These are phyloP conservation scores for Diaporthe helianthi DNA, from an alignment of 2,329 filamentous ascomycete genomes.

Conservation along the genomic window DNA sequence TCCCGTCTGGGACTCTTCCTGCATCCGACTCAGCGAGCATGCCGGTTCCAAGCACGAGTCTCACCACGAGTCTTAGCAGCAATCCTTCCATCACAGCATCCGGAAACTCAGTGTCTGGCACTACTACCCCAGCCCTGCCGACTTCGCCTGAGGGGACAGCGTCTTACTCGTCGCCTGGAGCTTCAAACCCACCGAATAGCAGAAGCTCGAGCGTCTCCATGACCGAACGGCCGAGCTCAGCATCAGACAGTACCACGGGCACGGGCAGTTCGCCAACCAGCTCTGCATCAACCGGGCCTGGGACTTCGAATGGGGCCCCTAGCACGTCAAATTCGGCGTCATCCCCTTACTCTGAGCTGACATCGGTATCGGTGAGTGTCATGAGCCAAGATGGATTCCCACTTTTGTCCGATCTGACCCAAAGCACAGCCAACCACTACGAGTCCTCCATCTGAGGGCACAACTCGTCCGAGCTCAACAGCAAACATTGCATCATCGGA, in stretches of 20 bases:
- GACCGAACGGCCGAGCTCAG: background rate
- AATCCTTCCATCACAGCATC: background rate
- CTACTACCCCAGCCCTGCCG: background rate
- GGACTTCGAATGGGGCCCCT: background rate
- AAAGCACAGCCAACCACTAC: background rate
- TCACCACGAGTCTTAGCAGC: background rate
- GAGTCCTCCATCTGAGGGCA: background rate
- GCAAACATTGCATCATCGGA: background rate
- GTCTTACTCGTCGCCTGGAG: background rate
- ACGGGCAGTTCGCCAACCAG: background rate
- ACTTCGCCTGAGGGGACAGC: background rate
- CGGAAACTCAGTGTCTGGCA: background rate
- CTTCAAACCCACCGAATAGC: background rate
- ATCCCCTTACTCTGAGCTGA: background rate
- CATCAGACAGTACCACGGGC: background rate
- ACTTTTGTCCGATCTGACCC: background rate
- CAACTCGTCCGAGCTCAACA: background rate
- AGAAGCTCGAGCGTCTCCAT: background rate
- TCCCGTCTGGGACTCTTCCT: background rate
- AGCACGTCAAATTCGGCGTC: slow-evolving; percentile 17
- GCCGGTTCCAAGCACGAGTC: background rate
- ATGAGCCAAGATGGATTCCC: background rate
- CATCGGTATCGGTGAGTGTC: slow-evolving; percentile 19
- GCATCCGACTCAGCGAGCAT: background rate
- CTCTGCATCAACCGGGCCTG: background rate